Conservation (phyloP, 2,329 filamentous ascomycete genomes). For the Exophiala spinifera region DNA sequence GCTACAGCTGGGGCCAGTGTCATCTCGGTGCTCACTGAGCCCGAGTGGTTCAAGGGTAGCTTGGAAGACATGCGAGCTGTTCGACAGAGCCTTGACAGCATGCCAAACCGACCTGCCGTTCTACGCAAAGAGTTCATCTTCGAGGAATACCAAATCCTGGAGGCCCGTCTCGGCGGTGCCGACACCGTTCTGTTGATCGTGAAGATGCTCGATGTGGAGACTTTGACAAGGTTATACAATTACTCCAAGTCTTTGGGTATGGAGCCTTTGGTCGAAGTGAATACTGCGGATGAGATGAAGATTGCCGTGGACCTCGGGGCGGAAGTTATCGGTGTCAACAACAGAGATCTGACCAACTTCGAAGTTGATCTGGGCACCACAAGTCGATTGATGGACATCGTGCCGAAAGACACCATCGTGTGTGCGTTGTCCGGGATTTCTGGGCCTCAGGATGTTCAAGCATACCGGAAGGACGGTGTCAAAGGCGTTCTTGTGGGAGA, state of each 20-base stretch:
- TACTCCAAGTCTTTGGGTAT: conserved; percentile 90
- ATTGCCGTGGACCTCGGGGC: conserved; percentile 81
- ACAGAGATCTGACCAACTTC: conserved; percentile 92
- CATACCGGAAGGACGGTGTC: conserved; percentile 84
- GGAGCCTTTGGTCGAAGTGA: conserved; percentile 96
- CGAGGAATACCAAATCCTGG: conserved; percentile 95
- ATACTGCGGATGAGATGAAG: conserved; percentile 89
- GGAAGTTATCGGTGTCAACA: conserved; percentile 94
- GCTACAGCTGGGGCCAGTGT: conserved; percentile 92
- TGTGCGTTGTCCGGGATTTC: conserved; percentile 94
- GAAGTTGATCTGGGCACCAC: conserved; percentile 94
- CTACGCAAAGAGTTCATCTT: conserved; percentile 97
- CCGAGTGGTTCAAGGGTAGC: conserved; percentile 98
- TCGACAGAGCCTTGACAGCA: conserved; percentile 79
- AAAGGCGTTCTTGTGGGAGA: conserved; percentile 93
- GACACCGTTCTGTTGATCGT: conserved; percentile 95
- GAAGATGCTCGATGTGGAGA: conserved; percentile 83
- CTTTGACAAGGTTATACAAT: conserved; percentile 74
- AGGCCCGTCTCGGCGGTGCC: conserved; percentile 86
- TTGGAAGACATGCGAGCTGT: conserved; percentile 90
- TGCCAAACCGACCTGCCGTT: conserved; percentile 88
- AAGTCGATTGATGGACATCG: conserved; percentile 79
- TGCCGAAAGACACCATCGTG: conserved; percentile 79
- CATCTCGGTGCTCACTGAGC: conserved; percentile 97
- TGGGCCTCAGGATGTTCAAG: conserved; percentile 78